Conservation (phyloP, 176 grass and related monocot species). For the Carex cristatella region DNA sequence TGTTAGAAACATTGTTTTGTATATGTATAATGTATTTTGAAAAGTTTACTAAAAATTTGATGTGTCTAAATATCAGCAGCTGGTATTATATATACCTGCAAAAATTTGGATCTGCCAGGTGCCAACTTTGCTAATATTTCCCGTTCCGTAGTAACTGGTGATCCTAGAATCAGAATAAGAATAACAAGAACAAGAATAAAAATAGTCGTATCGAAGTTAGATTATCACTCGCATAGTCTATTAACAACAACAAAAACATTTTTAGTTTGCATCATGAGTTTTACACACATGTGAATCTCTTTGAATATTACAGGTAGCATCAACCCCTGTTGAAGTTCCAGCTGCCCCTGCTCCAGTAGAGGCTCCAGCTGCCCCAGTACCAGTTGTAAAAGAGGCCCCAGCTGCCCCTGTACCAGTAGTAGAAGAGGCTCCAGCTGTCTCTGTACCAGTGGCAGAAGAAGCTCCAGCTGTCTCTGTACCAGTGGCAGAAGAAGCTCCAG, state of each 20-base stretch:
- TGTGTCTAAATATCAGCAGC: not conserved
- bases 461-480: not conserved
- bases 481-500: not conserved
- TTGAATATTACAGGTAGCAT: conserved; percentile 12
- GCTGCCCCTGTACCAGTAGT: not conserved
- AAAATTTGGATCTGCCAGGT: not conserved
- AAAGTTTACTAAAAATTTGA: not conserved
- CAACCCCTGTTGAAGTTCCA: not conserved
- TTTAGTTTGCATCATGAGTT: not conserved
- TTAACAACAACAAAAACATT: not conserved
- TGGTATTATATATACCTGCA: not conserved
- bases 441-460: not conserved
- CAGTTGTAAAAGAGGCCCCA: conserved; percentile 12
- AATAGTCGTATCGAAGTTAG: not conserved
- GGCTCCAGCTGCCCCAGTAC: not conserved
- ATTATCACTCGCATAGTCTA: not conserved
- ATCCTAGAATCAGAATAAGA: not conserved
- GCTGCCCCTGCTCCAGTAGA: conserved; percentile 5
- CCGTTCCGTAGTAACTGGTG: not conserved
- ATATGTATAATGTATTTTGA: not conserved
- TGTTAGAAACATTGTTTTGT: not conserved
- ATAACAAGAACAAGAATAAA: not conserved
- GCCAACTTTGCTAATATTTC: not conserved
- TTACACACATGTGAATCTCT: not conserved
- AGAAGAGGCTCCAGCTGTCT: conserved; percentile 18